Conservation (phyloP, 192 early-diverging fungal species). For the Umbelopsis sp. region DNA sequence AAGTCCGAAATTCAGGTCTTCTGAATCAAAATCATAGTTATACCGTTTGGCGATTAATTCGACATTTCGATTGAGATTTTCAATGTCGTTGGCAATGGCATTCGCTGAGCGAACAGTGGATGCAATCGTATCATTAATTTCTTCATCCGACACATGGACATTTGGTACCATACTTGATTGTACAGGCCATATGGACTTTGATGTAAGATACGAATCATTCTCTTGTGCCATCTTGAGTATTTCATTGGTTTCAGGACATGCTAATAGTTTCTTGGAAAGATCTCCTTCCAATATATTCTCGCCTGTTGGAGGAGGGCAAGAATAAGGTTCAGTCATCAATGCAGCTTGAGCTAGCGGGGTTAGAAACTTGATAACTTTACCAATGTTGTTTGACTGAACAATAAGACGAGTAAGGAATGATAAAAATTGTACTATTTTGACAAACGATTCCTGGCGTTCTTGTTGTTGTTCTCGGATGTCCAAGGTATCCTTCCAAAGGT, state of each 20-base stretch:
- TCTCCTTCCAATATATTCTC: neutral
- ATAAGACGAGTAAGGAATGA: conserved; percentile 39
- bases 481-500: conserved; percentile 80
- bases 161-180: neutral
- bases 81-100: neutral
- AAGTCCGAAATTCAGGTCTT: neutral
- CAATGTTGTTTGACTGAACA: neutral
- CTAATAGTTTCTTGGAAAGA: neutral
- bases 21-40: neutral
- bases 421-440: conserved; percentile 89
- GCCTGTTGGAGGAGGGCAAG: neutral
- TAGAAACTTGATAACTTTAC: neutral
- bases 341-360: neutral
- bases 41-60: neutral
- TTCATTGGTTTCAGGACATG: neutral
- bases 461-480: conserved; percentile 72
- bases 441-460: conserved; percentile 84
- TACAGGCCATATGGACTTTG: neutral
- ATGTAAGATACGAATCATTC: no score
- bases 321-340: neutral
- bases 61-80: neutral
- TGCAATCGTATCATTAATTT: neutral
- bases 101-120: neutral
- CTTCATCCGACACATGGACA: neutral
- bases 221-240: neutral